Percentiles rank a stretch among this genome's conserved stretches.
Conservation (phyloP, 1,284 basidiomycete genomes). For the Malassezia obtusa region DNA sequence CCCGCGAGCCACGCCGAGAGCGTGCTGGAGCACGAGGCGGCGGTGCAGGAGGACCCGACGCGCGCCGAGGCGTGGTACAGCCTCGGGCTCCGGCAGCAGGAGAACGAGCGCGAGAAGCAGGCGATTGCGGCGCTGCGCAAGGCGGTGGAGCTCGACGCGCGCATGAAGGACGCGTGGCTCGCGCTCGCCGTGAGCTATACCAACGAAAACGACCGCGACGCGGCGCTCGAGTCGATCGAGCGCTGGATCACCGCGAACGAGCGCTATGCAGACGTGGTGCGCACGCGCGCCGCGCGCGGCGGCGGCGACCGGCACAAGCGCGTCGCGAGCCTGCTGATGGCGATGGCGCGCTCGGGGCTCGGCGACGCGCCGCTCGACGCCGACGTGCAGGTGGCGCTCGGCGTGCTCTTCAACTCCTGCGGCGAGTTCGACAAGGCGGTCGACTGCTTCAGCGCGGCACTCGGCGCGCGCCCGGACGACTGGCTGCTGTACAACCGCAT, state of each 20-base stretch:
- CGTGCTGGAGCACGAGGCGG: slow-evolving; percentile 73
- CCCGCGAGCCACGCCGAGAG: slow-evolving; percentile 20
- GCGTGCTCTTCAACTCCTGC: slow-evolving; percentile 80
- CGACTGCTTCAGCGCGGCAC: slow-evolving; percentile 84
- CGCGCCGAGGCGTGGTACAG: slow-evolving; percentile 75
- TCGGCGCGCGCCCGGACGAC: slow-evolving; percentile 79
- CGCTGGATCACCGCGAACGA: slow-evolving; percentile 59
- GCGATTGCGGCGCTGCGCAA: slow-evolving; percentile 76
- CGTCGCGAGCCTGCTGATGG: slow-evolving; percentile 36
- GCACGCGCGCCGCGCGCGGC: slow-evolving; percentile 1
- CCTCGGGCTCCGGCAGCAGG: slow-evolving; percentile 93
- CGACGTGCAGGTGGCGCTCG: slow-evolving; percentile 89
- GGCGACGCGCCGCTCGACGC: slow-evolving; percentile 54
- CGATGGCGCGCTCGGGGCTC: slow-evolving; percentile 45
- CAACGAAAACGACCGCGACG: slow-evolving; percentile 69
- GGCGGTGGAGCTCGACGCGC: slow-evolving; percentile 66
- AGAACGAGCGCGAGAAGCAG: slow-evolving; percentile 87
- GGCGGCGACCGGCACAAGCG: not conserved
- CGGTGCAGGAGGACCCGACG: slow-evolving; percentile 66
- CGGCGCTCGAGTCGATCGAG: slow-evolving; percentile 66
- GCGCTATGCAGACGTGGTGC: slow-evolving; percentile 53
- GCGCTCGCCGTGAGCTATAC: slow-evolving; percentile 84
- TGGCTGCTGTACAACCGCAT: slow-evolving; percentile 92
- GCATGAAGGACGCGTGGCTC: slow-evolving; percentile 62
- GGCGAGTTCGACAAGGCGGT: slow-evolving; percentile 80